Base-by-base conservation (phyloP, 768 basidiomycete species). In the Lentinula sp. region DNA sequence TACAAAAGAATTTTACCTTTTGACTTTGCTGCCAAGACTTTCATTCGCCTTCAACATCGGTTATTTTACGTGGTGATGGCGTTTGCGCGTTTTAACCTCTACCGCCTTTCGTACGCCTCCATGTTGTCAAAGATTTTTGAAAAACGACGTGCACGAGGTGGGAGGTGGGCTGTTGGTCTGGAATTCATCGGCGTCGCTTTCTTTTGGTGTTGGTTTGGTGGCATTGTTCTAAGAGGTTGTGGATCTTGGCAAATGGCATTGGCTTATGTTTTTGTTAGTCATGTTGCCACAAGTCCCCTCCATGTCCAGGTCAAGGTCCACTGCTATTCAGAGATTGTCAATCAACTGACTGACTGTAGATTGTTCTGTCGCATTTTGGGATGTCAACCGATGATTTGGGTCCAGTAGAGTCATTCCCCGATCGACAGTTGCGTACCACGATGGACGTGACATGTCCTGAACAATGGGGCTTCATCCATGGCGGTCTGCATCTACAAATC, bases 401-500 rank as follows among this genome's bases (percentile, higher is more conserved):
- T 11, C 92, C 93, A 1, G 75, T 77, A 32, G 97, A 99, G 70
- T 95, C 93, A 0, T 98, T 98, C 77, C 84, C 89, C 3, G 88
- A 93, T 66, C 88, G 97, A 15, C 97, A 99, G 72, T 77, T 99
- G 67, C 89, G 97, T 52, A 99, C 97, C n/a, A 98, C 97, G 0
- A 89, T 92, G 49, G 97, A 99, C 72, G 93, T 99, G 45, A 84
- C 91, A 63, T 98, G 97, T 74, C 84, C 86, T 2, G 80, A 87
- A 1, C 84, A 85, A 35, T 80, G 98, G 66, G 91, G 83, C 56
- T 98, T 95, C 69, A 74, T 99, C 37, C 97, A 99, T 68, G 97
- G 97, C 10, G 97, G 97, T n/a, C 83, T 99, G 18, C 93, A 99
- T 67, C 85, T 98, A 11, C 97, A 99, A 73, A 93, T 98, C 46